Base-by-base conservation (phyloP, 192 early-diverging fungal species). In the Coemansia erecta region DNA sequence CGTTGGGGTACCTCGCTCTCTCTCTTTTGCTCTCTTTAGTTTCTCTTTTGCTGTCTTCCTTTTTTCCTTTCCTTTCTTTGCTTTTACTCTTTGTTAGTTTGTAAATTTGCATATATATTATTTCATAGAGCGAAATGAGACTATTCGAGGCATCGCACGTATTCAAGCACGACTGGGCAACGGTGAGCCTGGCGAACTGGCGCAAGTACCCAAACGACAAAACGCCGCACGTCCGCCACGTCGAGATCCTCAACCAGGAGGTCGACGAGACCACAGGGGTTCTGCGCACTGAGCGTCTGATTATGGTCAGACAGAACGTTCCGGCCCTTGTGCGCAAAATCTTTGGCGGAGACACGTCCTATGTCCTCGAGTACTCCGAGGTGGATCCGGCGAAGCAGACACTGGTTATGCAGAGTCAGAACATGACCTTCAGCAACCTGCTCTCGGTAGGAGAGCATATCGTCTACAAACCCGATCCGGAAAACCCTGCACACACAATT, bases 121-220 rank as follows among this genome's bases (percentile, higher is more conserved):
- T 17, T 43, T n/a, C 12, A n/a, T n/a, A 48, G 49, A 12, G 21
- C 12, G 45, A 31, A 70, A 94, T 94, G 95, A 92, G 92, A 70
- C 81, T 98, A 37, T 94, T 94, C 54, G 83, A 93, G 73, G 81
- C 85, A 19, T 73, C 87, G 49, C 89, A 94, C 65, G 78, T 82
- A 24, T 93, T 90, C 76, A 73, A 85, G 66, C 88, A 95, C 76
- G 76, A 87, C 53, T 98, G 94, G 91, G 81, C 79, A 6, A 86
- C 85, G 12, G 90, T 93, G 42, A 88, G 87, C 26, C 77, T 86
- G 17, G 97, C 93, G 39, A 90, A 95, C 74, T 99, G 89, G 89
- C 85, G 87, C 77, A 99, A 99, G 76, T 99, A 99, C 82, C 97
- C 97, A 0, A 99, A 99, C 78, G 90, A 91, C 19, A 77, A 90